Evolutionary conservation across 1,284 basidiomycete genomes (phyloP).

Genomic region (Cystobasidium pallidum): DNA sequence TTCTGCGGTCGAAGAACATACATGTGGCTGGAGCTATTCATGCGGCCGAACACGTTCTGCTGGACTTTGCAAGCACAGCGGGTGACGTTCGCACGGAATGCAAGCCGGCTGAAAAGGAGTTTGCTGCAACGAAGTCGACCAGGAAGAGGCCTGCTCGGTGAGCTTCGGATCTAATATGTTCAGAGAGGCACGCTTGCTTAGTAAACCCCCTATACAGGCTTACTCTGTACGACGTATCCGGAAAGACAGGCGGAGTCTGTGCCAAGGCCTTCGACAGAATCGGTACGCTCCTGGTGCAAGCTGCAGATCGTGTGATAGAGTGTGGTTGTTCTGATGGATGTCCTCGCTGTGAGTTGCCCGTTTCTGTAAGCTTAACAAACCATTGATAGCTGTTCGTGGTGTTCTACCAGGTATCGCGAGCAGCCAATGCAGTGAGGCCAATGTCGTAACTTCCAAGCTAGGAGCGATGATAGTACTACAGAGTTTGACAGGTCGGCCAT

Average conservation of each 20-base stretch:
- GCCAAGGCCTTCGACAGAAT: slow-evolving; percentile 81
- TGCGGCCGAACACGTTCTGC: slow-evolving; percentile 78
- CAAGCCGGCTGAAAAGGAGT: slow-evolving; percentile 75
- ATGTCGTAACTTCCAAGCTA: slow-evolving; percentile 66
- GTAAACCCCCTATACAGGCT: slow-evolving; percentile 61
- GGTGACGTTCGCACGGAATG: slow-evolving; percentile 82
- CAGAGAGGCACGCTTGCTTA: background rate
- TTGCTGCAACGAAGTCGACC: slow-evolving; percentile 64
- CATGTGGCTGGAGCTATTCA: slow-evolving; percentile 78
- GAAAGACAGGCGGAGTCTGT: slow-evolving; percentile 71
- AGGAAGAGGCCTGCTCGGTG: slow-evolving; percentile 78
- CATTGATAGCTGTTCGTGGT: background rate
- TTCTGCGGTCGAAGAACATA: slow-evolving; percentile 64
- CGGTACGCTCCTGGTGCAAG: slow-evolving; percentile 67
- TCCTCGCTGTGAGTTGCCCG: slow-evolving; percentile 64
- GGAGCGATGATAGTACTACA: slow-evolving; percentile 72
- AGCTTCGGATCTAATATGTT: background rate
- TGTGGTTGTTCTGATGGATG: slow-evolving; percentile 77
- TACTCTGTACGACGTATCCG: slow-evolving; percentile 78
- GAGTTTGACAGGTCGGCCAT: slow-evolving; percentile 54
- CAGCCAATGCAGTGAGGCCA: slow-evolving; percentile 51
- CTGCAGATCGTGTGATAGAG: slow-evolving; percentile 66
- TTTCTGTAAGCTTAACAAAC: background rate
- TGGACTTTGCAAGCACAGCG: slow-evolving; percentile 65
- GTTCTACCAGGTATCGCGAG: slow-evolving; percentile 49